Conservation (phyloP, 164 flowering plant species). For the Dillenia suffruticosa region DNA sequence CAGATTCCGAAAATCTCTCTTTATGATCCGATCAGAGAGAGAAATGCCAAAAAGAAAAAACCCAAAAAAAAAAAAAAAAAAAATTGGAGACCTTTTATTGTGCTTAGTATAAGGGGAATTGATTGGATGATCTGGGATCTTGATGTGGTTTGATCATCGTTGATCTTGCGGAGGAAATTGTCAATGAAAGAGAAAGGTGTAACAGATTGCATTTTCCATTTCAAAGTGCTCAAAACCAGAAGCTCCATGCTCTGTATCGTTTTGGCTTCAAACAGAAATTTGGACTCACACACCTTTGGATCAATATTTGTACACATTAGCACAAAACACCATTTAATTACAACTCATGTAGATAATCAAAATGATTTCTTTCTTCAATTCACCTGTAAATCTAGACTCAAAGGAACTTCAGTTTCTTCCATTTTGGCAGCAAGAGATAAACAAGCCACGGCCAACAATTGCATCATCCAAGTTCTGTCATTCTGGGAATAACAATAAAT, state of each 20-base stretch:
- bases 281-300: constrained; percentile 58
- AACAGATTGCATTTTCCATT: constrained; percentile 79
- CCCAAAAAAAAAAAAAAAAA: background rate
- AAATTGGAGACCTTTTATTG: constrained; percentile 35
- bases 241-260: constrained; percentile 90
- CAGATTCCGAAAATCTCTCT: constrained; percentile 7
- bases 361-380: constrained; percentile 1
- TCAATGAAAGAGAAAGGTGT: constrained; percentile 79
- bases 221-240: constrained; percentile 67
- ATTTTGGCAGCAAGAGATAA: constrained; percentile 84
- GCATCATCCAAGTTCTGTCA: constrained; percentile 75
- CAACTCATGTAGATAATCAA: constrained; percentile 11
- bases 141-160: constrained; percentile 26
- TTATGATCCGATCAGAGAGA: constrained; percentile 1
- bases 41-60: background rate
- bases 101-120: constrained; percentile 37
- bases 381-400: constrained; percentile 76
- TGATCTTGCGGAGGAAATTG: constrained; percentile 48
- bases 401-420: constrained; percentile 79
- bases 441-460: constrained; percentile 72
- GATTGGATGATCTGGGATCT: constrained; percentile 29
- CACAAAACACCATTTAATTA: constrained; percentile 29
- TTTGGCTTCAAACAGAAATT: constrained; percentile 67
- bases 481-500: constrained; percentile 30
- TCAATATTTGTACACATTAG: background rate